Evolutionary conservation across 2,329 filamentous ascomycete species (phyloP).

Genomic region (Aspergillus pseudotamarii): DNA sequence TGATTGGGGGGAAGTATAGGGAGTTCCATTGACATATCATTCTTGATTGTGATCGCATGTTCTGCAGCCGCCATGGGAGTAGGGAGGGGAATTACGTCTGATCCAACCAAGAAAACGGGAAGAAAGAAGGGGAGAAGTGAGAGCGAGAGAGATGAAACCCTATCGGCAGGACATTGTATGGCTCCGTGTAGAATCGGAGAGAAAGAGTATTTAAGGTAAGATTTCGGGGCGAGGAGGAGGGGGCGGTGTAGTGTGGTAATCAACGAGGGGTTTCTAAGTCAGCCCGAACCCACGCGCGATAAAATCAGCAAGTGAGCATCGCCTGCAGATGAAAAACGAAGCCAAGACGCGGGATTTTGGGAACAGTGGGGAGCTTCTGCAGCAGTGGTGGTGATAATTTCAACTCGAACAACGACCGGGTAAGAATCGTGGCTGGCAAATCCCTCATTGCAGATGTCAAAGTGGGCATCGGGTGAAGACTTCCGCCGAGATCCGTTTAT

Average conservation of each 20-base stretch:
- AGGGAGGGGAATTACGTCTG: conserved; percentile 11
- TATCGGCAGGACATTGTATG: conserved; percentile 35
- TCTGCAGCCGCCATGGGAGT: conserved; percentile 42
- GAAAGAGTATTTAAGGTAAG: conserved; percentile 4
- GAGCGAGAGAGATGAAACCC: conserved; percentile 4
- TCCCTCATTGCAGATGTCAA: conserved; percentile 20
- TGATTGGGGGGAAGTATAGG: conserved; percentile 48
- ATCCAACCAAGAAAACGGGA: conserved; percentile 5
- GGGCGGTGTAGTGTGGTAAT: conserved; percentile 26
- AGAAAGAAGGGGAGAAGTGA: conserved; percentile 8
- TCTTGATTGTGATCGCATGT: conserved; percentile 39
- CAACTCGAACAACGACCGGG: conserved; percentile 15
- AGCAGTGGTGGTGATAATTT: conserved; percentile 17
- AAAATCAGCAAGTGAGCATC: conserved; percentile 21
- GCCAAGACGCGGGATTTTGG: conserved; percentile 22
- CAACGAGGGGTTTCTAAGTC: conserved; percentile 16
- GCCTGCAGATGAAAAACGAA: conserved; percentile 22
- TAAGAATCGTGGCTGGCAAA: conserved; percentile 16
- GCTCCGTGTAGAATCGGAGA: conserved; percentile 11
- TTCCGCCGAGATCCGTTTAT: conserved; percentile 46
- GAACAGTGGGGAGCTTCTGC: conserved; percentile 11
- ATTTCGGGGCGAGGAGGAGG: conserved; percentile 2
- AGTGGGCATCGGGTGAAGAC: conserved; percentile 19
- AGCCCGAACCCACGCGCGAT: conserved; percentile 22
- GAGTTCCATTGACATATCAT: conserved; percentile 46